These are phyloP conservation scores for Daedalea quercina DNA, from an alignment of 768 basidiomycete species.

Conservation along the genomic window DNA sequence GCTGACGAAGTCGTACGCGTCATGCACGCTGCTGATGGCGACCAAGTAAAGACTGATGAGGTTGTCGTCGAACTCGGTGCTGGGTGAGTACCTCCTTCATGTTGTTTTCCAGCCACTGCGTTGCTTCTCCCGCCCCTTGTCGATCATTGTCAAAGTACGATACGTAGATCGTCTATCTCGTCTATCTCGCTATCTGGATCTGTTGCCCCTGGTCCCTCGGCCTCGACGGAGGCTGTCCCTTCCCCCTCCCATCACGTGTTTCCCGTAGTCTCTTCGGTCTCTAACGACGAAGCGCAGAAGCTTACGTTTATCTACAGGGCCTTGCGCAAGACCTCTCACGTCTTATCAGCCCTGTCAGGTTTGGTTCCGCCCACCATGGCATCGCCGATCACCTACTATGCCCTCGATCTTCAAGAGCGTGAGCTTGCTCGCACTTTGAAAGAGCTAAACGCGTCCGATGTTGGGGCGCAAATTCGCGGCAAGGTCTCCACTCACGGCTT, in stretches of 20 bases:
- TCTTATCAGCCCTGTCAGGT: conserved; percentile 65
- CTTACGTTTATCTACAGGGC: conserved; percentile 39
- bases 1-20: conserved; percentile 66
- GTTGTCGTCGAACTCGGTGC: conserved; percentile 89
- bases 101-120: background rate
- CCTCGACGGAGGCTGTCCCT: background rate
- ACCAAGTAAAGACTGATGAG: conserved; percentile 31
- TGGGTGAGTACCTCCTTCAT: conserved; percentile 53
- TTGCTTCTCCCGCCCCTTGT: background rate
- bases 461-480: conserved; percentile 55
- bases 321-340: conserved; percentile 81
- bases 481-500: conserved; percentile 80
- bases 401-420: conserved; percentile 85
- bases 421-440: conserved; percentile 79
- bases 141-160: background rate
- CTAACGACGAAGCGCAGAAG: background rate
- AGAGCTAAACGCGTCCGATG: conserved; percentile 54
- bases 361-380: conserved; percentile 32
- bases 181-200: background rate
- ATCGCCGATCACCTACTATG: conserved; percentile 74
- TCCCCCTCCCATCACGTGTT: background rate
- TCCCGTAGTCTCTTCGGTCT: background rate
- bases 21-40: conserved; percentile 49
- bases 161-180: background rate
- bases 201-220: too few relatives aligned